Base-by-base conservation (phyloP, 2,329 filamentous ascomycete genomes). In the Canariomyces notabilis region DNA sequence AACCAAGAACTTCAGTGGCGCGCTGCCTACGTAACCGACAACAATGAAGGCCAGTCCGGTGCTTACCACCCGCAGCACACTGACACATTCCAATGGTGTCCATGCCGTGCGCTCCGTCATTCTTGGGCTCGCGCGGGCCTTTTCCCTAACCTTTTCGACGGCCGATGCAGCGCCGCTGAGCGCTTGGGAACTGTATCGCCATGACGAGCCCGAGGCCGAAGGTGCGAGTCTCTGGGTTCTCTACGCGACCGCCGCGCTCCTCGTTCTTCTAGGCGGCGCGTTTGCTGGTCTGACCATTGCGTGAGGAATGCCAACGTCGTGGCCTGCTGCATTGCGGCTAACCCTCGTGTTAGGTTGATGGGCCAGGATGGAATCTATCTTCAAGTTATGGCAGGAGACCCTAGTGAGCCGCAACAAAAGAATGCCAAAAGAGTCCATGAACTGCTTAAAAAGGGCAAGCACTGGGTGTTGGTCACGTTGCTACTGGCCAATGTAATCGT, bases 401-500 rank as follows among this genome's bases (percentile, higher is more conserved):
- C 86, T 37, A 84, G 88, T 66, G 89, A 85, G 45, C 75, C 82
- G n/a, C 91, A 97, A 68, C 84, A 83, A 61, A 88, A 82, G 62
- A 89, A 96, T 62, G 93, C 93, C 1, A 79, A 78, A 46, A 84
- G 81, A 54, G 93, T 98, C 9, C 76, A 93, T 57, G 76, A 81
- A 35, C 73, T 98, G 21, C 70, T 98, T 46, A 82, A 88, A 54
- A 85, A 80, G 59, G 93, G 93, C 59, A 98, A 98, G 66, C 93
- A 98, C 67, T 98, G 93, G 93, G 91, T 98, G 16, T 74, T 98
- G 47, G 93, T 98, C 44, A 97, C 93, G 2, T 72, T 98, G 20
- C 77, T 98, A 6, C 74, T 98, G 46, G 89, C 89, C 65, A 98
- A 98, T 65, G 93, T 98, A 62, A 94, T 98, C 59, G 95, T 94